Evolutionary conservation across 2,329 filamentous ascomycete genomes (phyloP).

Genomic region (Alternaria postmessia): DNA sequence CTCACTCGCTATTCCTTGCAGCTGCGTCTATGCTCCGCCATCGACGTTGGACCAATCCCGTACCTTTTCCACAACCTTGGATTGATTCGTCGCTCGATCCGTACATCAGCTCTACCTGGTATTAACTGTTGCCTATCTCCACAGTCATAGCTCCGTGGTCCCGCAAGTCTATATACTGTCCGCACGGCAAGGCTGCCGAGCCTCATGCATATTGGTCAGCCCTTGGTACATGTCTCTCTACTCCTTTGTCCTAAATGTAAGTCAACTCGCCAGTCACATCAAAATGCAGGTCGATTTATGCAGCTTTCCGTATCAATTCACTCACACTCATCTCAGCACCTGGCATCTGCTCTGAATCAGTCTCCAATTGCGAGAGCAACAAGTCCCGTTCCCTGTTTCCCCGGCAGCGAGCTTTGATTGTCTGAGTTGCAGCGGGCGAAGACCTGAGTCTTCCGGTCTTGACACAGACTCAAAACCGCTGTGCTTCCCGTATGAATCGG

Average conservation of each 20-base stretch:
- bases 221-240: conserved; percentile 43
- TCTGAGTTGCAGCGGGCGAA: conserved; percentile 37
- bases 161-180: conserved; percentile 30
- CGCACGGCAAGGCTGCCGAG: conserved; percentile 39
- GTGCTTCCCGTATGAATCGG: conserved; percentile 51
- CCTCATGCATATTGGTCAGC: conserved; percentile 36
- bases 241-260: conserved; percentile 50
- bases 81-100: conserved; percentile 29
- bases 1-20: conserved; percentile 39
- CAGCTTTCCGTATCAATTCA: conserved; percentile 41
- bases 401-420: conserved; percentile 38
- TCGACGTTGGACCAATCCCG: conserved; percentile 35
- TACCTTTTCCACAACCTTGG: conserved; percentile 36
- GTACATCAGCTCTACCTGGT: conserved; percentile 26
- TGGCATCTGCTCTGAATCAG: conserved; percentile 49
- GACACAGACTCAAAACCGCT: conserved; percentile 47
- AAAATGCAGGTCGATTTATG: conserved; percentile 43
- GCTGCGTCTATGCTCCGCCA: conserved; percentile 32
- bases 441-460: conserved; percentile 37
- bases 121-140: conserved; percentile 37
- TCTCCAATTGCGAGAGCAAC: conserved; percentile 35
- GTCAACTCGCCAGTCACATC: conserved; percentile 42
- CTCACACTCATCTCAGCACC: conserved; percentile 48
- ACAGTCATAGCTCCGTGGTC: conserved; percentile 41
- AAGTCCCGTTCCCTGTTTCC: conserved; percentile 43